phyloP scores from a whole-genome alignment of 192 early-diverging fungal genomes.

The Coemansia sp. region DNA sequence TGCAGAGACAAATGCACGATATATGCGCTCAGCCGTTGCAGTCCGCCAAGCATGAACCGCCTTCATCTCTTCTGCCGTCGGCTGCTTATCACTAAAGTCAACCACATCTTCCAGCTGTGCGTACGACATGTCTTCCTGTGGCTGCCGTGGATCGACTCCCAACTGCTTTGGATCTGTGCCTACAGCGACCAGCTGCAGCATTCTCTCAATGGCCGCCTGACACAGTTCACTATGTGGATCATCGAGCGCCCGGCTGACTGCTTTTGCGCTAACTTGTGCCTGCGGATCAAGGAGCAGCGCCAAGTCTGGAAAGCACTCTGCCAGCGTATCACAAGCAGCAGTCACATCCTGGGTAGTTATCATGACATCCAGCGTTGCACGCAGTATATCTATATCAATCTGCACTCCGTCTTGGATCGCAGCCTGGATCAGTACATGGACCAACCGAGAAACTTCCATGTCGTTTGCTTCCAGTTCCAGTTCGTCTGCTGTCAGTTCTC shows the following conservation, averaged over 20 bases:
- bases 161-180: constrained; percentile 24
- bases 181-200: constrained; percentile 19
- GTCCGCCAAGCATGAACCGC: constrained; percentile 26
- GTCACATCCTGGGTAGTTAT: constrained; percentile 16
- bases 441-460: constrained; percentile 16
- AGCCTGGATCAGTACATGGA: constrained; percentile 24
- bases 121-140: constrained; percentile 16
- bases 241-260: background rate
- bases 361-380: constrained; percentile 18
- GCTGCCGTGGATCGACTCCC: background rate
- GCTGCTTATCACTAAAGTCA: constrained; percentile 3
- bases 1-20: constrained; percentile 30
- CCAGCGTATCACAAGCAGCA: constrained; percentile 35
- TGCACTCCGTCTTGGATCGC: constrained; percentile 19
- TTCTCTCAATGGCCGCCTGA: constrained; percentile 10
- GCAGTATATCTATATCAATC: constrained; percentile 6
- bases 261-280: background rate
- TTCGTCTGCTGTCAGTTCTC: background rate
- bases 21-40: constrained; percentile 38
- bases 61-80: background rate
- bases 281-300: constrained; percentile 28
- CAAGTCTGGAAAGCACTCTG: constrained; percentile 22
- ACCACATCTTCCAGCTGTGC: constrained; percentile 25
- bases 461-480: constrained; percentile 17
- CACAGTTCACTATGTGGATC: constrained; percentile 7